These are phyloP conservation scores for Komagataella kurtzmanii DNA, from an alignment of 805 yeast species.

Conservation along the genomic window DNA sequence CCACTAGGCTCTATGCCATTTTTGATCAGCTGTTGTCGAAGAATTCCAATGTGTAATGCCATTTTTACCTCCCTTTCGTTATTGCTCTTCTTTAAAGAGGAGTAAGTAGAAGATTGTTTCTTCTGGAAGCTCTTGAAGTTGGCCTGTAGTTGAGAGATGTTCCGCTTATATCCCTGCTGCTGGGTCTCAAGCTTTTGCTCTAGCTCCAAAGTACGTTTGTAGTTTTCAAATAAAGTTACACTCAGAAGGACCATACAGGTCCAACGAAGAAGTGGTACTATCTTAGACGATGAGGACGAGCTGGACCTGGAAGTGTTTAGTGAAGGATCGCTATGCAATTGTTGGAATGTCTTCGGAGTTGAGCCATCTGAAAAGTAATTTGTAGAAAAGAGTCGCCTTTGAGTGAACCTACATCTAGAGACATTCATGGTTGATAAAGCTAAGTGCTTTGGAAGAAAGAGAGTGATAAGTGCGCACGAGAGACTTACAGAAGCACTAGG, in stretches of 20 bases:
- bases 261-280: not conserved
- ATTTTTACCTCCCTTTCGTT: conserved; percentile 37
- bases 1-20: conserved; percentile 36
- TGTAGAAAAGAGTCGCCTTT: not conserved
- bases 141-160: conserved; percentile 19
- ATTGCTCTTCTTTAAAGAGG: not conserved
- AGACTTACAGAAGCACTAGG: too few species aligned
- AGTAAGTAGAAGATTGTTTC: conserved; percentile 16
- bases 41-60: conserved; percentile 54
- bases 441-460: not conserved
- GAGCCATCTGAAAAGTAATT: not conserved
- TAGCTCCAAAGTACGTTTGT: not conserved
- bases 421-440: not conserved
- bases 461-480: not conserved
- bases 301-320: not conserved
- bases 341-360: not conserved
- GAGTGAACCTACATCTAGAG: not conserved
- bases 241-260: not conserved
- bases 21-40: conserved; percentile 48
- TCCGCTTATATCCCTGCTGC: not conserved
- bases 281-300: not conserved
- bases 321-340: not conserved
- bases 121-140: conserved; percentile 36
- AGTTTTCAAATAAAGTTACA: not conserved
- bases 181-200: not conserved